Base-by-base conservation (phyloP, 257 asterid genomes). In the Fraxinus anomala region DNA sequence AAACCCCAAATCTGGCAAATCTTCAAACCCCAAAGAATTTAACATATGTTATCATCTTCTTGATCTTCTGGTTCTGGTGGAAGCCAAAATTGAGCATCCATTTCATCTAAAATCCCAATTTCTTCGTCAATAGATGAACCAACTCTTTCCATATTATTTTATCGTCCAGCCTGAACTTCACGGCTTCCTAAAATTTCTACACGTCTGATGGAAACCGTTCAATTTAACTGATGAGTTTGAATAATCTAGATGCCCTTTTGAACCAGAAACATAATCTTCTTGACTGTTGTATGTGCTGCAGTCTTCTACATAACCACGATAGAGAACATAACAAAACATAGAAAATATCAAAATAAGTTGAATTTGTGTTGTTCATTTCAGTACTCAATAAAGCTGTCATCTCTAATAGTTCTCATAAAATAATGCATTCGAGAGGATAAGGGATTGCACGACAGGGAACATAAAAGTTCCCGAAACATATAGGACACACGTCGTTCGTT, bases 21-120 rank as follows among this genome's bases (percentile, higher is more conserved):
- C 33, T 30, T 30, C 33, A 30, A 30, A 30, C 4, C 31, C 3
- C 33, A 30, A 30, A 30, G 33, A 30, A 30, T 30, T 30, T 30
- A 3, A 44, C 88, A 92, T 21, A 84, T 77, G 47, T 86, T 70
- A 77, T 92, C 97, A 77, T 92, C 90, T 59, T 80, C 91, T 69
- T 81, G 66, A 68, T 90, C 90, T 51, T 85, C 94, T 72, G 97
- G 83, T 78, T 88, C 94, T 61, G 97, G 98, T 30, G 97, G 97
- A 74, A 85, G 76, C 98, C 97, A 94, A 86, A 89, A 91, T 65
- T 87, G 88, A 21, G 84, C 86, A 83, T 87, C 86, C 73, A 82
- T 78, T 80, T 92, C 96, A 72, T 86, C 88, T 31, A 86, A 79
- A 7, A 76, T 30, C 76, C 71, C 89, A 75, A 82, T 77, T 70